Conservation (phyloP, 2,329 filamentous ascomycete species). For the Chrysoporthe austroafricana region DNA sequence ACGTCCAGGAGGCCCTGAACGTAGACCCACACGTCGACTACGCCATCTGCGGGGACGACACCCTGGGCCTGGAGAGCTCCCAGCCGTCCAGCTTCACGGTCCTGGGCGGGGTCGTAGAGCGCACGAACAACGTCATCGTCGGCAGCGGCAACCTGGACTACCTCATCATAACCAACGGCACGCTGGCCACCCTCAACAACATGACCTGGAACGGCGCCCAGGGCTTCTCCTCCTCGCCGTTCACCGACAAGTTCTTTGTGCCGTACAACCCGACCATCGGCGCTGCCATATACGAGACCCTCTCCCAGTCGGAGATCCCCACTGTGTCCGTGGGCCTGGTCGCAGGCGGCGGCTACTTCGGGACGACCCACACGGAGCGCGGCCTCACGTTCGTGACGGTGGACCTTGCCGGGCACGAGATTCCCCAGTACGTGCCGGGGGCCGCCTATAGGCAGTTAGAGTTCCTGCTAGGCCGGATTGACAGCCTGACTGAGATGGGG, state of each 20-base stretch:
- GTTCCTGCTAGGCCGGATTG: conserved; percentile 25
- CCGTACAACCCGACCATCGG: conserved; percentile 26
- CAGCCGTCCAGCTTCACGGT: conserved; percentile 11
- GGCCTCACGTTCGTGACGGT: conserved; percentile 23
- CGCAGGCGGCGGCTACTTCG: conserved; percentile 22
- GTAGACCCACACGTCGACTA: conserved; percentile 16
- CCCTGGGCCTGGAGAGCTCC: conserved; percentile 7
- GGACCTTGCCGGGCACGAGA: conserved; percentile 21
- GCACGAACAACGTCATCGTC: conserved; percentile 23
- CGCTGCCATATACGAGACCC: neutral
- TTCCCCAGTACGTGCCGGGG: conserved; percentile 26
- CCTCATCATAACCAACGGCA: conserved; percentile 65
- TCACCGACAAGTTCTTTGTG: conserved; percentile 20
- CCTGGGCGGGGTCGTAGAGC: conserved; percentile 23
- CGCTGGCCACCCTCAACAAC: conserved; percentile 68
- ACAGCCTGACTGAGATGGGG: conserved; percentile 16
- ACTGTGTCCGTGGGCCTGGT: conserved; percentile 17
- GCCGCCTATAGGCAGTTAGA: conserved; percentile 25
- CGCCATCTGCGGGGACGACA: conserved; percentile 12
- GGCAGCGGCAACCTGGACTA: conserved; percentile 45
- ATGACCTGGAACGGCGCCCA: conserved; percentile 71
- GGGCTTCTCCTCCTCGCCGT: conserved; percentile 61
- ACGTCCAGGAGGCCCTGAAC: conserved; percentile 28
- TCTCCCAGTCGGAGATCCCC: conserved; percentile 11
- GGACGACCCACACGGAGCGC: conserved; percentile 24